A percentile compares a stretch with the other conserved stretches of the same genome.
phyloP scores from a whole-genome alignment of 805 yeast species.

The Kuraishia piskuri region DNA sequence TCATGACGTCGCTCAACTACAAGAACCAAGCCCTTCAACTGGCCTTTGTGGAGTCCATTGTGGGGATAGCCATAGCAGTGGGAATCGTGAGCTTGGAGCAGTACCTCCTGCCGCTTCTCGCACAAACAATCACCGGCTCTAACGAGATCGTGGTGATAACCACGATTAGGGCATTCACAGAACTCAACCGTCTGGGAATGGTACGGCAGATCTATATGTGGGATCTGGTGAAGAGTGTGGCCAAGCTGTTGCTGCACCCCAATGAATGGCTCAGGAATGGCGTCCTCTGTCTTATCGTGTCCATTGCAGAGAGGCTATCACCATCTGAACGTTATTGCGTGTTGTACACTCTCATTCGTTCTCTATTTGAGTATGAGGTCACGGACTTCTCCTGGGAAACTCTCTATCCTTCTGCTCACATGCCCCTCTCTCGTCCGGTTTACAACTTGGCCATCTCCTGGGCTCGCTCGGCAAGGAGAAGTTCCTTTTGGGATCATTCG shows the following conservation, averaged over 20 bases:
- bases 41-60: slow-evolving; percentile 62
- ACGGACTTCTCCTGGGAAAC: slow-evolving; percentile 57
- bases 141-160: slow-evolving; percentile 75
- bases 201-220: slow-evolving; percentile 41
- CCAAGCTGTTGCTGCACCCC: slow-evolving; percentile 71
- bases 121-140: slow-evolving; percentile 76
- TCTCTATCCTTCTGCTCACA: slow-evolving; percentile 57
- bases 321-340: slow-evolving; percentile 80
- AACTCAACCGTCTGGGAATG: slow-evolving; percentile 48
- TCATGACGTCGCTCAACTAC: slow-evolving; percentile 87
- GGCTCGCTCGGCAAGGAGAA: slow-evolving; percentile 56
- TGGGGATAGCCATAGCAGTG: slow-evolving; percentile 68
- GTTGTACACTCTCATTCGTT: slow-evolving; percentile 70
- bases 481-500: slow-evolving; percentile 73
- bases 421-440: slow-evolving; percentile 58
- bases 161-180: slow-evolving; percentile 53
- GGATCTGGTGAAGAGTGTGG: slow-evolving; percentile 42
- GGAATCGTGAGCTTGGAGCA: slow-evolving; percentile 82
- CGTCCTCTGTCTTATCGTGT: slow-evolving; percentile 49
- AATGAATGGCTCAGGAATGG: slow-evolving; percentile 78
- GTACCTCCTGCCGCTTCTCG: slow-evolving; percentile 74
- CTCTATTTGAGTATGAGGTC: slow-evolving; percentile 72
- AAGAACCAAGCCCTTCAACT: slow-evolving; percentile 57
- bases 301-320: slow-evolving; percentile 53
- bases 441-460: slow-evolving; percentile 60